These are phyloP conservation scores for Fraxinus velutina DNA, from an alignment of 305 asterid species.

Conservation along the genomic window DNA sequence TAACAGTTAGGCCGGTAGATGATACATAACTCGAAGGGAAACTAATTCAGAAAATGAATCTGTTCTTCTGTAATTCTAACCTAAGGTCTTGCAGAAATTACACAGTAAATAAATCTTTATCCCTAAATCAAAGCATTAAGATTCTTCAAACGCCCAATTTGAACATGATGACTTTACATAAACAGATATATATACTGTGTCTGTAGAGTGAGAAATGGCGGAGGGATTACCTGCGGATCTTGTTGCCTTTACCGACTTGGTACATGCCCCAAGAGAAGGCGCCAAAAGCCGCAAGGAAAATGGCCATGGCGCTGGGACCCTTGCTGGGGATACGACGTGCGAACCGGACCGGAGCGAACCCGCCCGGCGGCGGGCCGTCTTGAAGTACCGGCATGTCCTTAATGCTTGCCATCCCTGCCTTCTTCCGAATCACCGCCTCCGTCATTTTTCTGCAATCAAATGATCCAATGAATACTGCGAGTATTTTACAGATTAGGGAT, in stretches of 20 bases:
- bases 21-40: not conserved
- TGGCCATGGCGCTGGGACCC: conserved; percentile 90
- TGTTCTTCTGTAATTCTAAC: not conserved
- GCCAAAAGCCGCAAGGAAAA: conserved; percentile 73
- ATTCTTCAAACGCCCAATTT: not conserved
- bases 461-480: not conserved
- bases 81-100: not conserved
- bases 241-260: conserved; percentile 92
- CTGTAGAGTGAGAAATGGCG: not conserved
- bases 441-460: conserved; percentile 46
- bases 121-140: not conserved
- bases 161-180: not conserved
- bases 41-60: not conserved
- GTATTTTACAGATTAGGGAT: not conserved
- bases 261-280: conserved; percentile 90
- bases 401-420: conserved; percentile 88
- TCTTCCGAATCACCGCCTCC: conserved; percentile 80
- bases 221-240: conserved; percentile 71
- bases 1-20: not conserved
- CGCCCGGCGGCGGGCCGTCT: conserved; percentile 98
- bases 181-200: not conserved
- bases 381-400: conserved; percentile 89
- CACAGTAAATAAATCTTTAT: not conserved
- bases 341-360: conserved; percentile 85
- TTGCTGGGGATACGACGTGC: conserved; percentile 82